Evolutionary conservation across 2,329 filamentous ascomycete genomes (phyloP).

Genomic region (Geosmithia flava): DNA sequence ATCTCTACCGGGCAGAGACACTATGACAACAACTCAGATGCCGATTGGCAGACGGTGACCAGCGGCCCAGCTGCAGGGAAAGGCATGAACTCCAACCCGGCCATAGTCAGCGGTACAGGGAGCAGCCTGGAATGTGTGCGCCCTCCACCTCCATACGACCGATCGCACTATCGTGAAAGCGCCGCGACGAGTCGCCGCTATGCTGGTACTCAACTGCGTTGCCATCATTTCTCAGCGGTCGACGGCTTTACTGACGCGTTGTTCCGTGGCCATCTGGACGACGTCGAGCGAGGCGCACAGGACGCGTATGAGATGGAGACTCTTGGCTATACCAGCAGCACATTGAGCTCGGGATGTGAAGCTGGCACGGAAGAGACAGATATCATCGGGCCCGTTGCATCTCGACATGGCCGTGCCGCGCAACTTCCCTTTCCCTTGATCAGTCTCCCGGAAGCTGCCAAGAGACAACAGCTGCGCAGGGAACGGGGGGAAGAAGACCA

Average conservation of each 20-base stretch:
- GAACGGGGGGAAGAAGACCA: constrained; percentile 23
- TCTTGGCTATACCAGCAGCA: background rate
- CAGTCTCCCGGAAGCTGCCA: constrained; percentile 22
- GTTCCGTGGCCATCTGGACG: too few species aligned
- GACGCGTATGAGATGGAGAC: constrained; percentile 9
- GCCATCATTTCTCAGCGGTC: too few species aligned
- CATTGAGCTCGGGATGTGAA: background rate
- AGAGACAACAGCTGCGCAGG: constrained; percentile 17
- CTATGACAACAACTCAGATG: constrained; percentile 1
- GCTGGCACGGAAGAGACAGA: background rate
- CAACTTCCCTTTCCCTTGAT: constrained; percentile 22
- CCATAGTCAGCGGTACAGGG: constrained; percentile 17
- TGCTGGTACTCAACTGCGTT: too few species aligned
- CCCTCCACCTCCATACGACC: too few species aligned
- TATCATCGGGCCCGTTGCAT: too few species aligned
- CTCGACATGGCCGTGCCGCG: constrained; percentile 9
- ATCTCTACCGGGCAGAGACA: too few species aligned
- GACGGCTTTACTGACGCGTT: too few species aligned
- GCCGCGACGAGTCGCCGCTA: too few species aligned
- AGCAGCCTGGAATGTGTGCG: constrained; percentile 22
- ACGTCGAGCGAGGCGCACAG: too few species aligned
- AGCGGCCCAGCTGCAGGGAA: constrained; percentile 14
- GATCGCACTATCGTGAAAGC: too few species aligned
- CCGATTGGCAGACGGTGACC: constrained; percentile 22
- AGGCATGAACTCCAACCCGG: constrained; percentile 9